Evolutionary conservation across 352 stramenopile genomes (phyloP).

Genomic region (Phytophthora europaea): DNA sequence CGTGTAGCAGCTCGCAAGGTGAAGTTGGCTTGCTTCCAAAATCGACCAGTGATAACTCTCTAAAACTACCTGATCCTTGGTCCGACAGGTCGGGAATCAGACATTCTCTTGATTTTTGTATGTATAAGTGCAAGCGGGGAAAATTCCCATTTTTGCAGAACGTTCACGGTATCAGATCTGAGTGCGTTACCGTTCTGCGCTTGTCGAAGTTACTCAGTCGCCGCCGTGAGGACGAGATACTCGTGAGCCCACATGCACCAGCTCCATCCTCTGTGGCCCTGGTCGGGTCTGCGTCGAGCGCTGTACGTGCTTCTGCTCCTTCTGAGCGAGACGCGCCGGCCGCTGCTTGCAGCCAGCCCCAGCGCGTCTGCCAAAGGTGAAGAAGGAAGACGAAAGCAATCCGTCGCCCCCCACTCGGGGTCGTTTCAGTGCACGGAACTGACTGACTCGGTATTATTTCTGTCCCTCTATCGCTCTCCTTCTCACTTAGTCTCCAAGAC

Average conservation of each 20-base stretch:
- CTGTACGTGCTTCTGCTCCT: conserved; percentile 46
- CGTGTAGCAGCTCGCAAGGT: no score
- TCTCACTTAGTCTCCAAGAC: conserved; percentile 34
- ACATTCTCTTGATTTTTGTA: not conserved
- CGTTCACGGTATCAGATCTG: conserved; percentile 2
- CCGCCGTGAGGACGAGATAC: not conserved
- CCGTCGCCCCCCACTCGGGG: not conserved
- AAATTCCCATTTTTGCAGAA: not conserved
- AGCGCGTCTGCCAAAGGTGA: conserved; percentile 32
- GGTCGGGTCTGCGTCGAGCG: conserved; percentile 23
- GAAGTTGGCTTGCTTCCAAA: no score
- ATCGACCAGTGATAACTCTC: no score
- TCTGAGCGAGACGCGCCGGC: conserved; percentile 33
- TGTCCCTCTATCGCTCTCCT: conserved; percentile 1
- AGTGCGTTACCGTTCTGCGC: conserved; percentile 1
- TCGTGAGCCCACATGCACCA: not conserved
- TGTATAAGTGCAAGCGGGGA: conserved; percentile 3
- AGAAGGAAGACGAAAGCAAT: not conserved
- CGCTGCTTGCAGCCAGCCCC: conserved; percentile 34
- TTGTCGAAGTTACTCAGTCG: conserved; percentile 1
- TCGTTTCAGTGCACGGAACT: conserved; percentile 29
- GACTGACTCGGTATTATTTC: conserved; percentile 22
- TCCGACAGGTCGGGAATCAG: not conserved
- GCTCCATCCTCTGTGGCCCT: conserved; percentile 21
- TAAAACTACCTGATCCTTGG: not conserved